Evolutionary conservation across 2,329 filamentous ascomycete genomes (phyloP), one percentile per base, ranked within the genome.

Genomic region (Apiospora kogelbergensis): DNA sequence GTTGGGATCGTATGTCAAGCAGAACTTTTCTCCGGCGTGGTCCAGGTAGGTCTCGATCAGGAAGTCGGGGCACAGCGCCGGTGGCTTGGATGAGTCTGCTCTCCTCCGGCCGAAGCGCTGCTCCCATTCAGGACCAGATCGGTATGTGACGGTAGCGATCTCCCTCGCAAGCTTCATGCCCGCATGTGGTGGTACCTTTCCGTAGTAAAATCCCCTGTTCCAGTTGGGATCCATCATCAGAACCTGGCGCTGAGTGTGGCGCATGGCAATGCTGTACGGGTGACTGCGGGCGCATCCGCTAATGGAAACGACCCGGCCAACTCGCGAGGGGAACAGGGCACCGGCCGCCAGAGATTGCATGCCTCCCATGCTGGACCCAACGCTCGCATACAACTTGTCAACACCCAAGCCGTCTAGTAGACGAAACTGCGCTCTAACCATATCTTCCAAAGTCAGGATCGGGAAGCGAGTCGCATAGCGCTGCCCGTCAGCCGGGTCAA

Each of bases 171-270:
- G 90, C 82, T 99, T 99, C 95, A 99, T 98, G 65, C 96, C 96
- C 0, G 93, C 91, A 77, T 99, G 96, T 0, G 96, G 96, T 2
- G 96, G 96, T 7, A 99, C 90, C 53, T 85, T 84, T 76, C 91
- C 91, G 78, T 97, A 97, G 84, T 98, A 98, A 82, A 95, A 97
- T 1, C 96, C 96, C 44, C 96, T 90, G 74, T 93, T 93, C 96
- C 96, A 99, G 76, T 97, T 94, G 2, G 95, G 94, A 76, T 99
- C 96, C 92, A 98, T 98, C 95, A 99, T 98, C 64, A 99, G 87
- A 0, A 98, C 96, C 83, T 98, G 96, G 37, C 96, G 90, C 81
- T 99, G 96, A 0, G 95, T 97, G 81, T 99, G 96, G 67, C 96
- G 90, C 95, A 99, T 98, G 42, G 96, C 96, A 78, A 99, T 97